A percentile compares a stretch with the other conserved stretches of the same genome.
These are phyloP conservation scores for Physcomitrium patens DNA, from an alignment of 225 moss, liverwort and hornwort genomes.

Conservation along the genomic window DNA sequence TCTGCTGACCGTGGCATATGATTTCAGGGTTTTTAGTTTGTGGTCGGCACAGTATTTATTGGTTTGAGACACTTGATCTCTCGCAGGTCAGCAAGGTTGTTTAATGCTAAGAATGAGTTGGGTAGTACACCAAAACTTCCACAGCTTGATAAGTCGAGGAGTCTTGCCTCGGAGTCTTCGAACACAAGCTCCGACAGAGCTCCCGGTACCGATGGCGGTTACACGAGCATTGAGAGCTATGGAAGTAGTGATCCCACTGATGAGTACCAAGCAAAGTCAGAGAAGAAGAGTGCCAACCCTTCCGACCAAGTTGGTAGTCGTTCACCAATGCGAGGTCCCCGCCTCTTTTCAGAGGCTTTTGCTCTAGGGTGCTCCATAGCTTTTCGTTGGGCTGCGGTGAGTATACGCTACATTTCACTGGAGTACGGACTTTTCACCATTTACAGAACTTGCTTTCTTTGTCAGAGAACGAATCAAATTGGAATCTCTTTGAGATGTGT, in stretches of 20 bases:
- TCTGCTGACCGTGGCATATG: too few relatives aligned
- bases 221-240: slow-evolving; percentile 26
- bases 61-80: not conserved
- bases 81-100: slow-evolving; percentile 42
- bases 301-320: slow-evolving; percentile 15
- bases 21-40: not conserved
- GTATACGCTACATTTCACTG: not conserved
- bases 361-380: slow-evolving; percentile 67
- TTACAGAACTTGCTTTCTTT: too few relatives aligned
- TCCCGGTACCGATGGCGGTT: slow-evolving; percentile 13
- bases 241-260: slow-evolving; percentile 7
- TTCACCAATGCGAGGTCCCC: slow-evolving; percentile 38
- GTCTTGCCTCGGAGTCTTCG: not conserved
- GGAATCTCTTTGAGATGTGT: too few relatives aligned
- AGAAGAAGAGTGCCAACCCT: not conserved
- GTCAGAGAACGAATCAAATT: too few relatives aligned
- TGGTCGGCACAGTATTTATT: not conserved
- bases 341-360: slow-evolving; percentile 70
- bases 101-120: slow-evolving; percentile 20
- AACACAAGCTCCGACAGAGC: not conserved
- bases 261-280: not conserved
- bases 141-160: not conserved
- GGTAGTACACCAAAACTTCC: slow-evolving; percentile 7
- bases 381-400: slow-evolving; percentile 71
- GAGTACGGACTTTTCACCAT: too few relatives aligned